These are phyloP conservation scores for Synura sp. DNA, from an alignment of 352 stramenopile species.

Conservation along the genomic window DNA sequence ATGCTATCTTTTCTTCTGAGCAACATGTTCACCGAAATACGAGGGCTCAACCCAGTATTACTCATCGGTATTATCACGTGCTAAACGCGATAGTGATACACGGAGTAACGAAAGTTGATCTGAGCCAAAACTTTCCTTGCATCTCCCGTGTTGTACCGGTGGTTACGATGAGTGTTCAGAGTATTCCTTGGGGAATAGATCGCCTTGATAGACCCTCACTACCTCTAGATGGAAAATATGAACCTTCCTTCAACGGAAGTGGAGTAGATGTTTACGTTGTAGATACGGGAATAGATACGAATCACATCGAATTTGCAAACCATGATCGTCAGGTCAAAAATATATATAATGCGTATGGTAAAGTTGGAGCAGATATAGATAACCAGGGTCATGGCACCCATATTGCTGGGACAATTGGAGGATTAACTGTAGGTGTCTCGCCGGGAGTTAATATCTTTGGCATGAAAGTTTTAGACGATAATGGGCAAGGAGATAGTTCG, in stretches of 20 bases:
- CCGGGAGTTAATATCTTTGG: neutral
- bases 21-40: too few relatives aligned
- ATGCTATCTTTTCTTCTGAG: too few relatives aligned
- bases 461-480: conserved; percentile 37
- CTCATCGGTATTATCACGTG: too few relatives aligned
- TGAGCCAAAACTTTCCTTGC: too few relatives aligned
- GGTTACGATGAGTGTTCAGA: too few relatives aligned
- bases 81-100: too few relatives aligned
- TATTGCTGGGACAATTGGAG: neutral
- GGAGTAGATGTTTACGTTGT: conserved; percentile 41
- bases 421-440: neutral
- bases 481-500: neutral
- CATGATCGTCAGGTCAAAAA: neutral
- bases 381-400: conserved; percentile 42
- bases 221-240: neutral
- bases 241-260: conserved; percentile 1
- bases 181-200: conserved; percentile 17
- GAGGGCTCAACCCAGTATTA: too few relatives aligned
- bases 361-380: conserved; percentile 22
- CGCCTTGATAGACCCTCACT: neutral
- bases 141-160: too few relatives aligned
- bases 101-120: too few relatives aligned
- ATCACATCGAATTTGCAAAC: conserved; percentile 22
- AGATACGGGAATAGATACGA: conserved; percentile 42
- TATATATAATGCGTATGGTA: conserved; percentile 39